phyloP scores from a whole-genome alignment of 2,329 filamentous ascomycete genomes.

The Diplodia intermedia region DNA sequence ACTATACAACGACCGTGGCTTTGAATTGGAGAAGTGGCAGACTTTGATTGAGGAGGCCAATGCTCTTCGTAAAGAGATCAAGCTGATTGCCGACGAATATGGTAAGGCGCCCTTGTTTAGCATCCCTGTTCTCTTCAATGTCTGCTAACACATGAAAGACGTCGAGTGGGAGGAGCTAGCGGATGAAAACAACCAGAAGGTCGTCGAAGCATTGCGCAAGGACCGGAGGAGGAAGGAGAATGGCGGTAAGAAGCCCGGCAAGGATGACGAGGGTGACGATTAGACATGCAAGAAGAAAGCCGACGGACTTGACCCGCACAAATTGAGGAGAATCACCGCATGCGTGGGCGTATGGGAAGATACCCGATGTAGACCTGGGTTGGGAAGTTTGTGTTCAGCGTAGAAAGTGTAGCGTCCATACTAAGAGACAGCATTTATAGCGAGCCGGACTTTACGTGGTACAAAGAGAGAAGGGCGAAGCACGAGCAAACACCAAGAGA shows the following conservation, averaged over 20 bases:
- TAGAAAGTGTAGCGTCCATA: neutral
- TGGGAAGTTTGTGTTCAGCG: neutral
- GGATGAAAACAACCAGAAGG: slow-evolving; percentile 72
- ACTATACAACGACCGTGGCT: slow-evolving; percentile 76
- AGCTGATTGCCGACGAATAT: slow-evolving; percentile 81
- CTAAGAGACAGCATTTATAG: neutral
- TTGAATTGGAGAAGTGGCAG: slow-evolving; percentile 81
- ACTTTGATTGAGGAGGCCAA: slow-evolving; percentile 80
- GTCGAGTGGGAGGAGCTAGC: slow-evolving; percentile 84
- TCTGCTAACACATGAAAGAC: slow-evolving; percentile 54
- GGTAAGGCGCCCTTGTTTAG: neutral
- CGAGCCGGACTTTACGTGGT: neutral
- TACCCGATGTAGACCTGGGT: neutral
- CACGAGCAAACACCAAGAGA: neutral
- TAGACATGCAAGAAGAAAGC: neutral
- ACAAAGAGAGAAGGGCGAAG: neutral
- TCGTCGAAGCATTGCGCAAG: slow-evolving; percentile 60
- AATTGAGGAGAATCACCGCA: neutral
- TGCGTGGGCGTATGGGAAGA: neutral
- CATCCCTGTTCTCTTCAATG: neutral
- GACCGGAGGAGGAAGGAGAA: slow-evolving; percentile 51
- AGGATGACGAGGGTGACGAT: slow-evolving; percentile 7
- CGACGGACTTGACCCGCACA: neutral
- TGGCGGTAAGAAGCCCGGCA: slow-evolving; percentile 32
- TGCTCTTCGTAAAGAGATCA: slow-evolving; percentile 76